Conservation (phyloP, 2,329 filamentous ascomycete species). For the Xylaria sp. region DNA sequence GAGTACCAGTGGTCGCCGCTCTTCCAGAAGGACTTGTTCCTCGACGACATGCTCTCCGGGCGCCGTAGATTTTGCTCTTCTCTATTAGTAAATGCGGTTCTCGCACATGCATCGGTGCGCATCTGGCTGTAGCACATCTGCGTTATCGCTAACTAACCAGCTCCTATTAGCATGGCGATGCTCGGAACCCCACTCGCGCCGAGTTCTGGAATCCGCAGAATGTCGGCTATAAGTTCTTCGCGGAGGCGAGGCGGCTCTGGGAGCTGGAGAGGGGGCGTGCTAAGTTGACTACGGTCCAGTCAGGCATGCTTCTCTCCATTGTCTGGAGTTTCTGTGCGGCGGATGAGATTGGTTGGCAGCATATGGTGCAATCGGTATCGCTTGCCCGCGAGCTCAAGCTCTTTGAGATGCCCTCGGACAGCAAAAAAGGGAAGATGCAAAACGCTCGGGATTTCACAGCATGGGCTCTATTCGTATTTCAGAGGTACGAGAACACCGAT, state of each 20-base stretch:
- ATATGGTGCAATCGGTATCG: slow-evolving; percentile 36
- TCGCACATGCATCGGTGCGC: slow-evolving; percentile 43
- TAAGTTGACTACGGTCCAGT: slow-evolving; percentile 40
- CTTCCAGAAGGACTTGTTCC: slow-evolving; percentile 45
- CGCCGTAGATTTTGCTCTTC: slow-evolving; percentile 42
- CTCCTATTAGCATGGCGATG: slow-evolving; percentile 33
- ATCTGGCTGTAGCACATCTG: not conserved
- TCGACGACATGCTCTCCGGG: slow-evolving; percentile 42
- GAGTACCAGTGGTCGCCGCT: slow-evolving; percentile 42
- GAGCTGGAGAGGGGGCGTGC: slow-evolving; percentile 34
- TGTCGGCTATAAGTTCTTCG: slow-evolving; percentile 40
- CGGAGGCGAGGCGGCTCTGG: slow-evolving; percentile 41
- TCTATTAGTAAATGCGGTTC: slow-evolving; percentile 43
- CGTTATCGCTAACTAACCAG: not conserved
- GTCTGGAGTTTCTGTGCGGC: slow-evolving; percentile 38
- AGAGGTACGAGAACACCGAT: slow-evolving; percentile 31
- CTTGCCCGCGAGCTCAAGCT: slow-evolving; percentile 40
- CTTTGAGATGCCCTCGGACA: slow-evolving; percentile 26
- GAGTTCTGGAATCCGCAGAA: slow-evolving; percentile 41
- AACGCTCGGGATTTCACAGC: slow-evolving; percentile 37
- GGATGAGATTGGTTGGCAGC: slow-evolving; percentile 43
- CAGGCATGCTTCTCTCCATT: slow-evolving; percentile 37
- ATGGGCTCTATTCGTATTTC: slow-evolving; percentile 39
- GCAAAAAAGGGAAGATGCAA: slow-evolving; percentile 24
- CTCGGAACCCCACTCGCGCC: slow-evolving; percentile 31